Base-by-base conservation (phyloP, 306 rosid genomes). In the Nissolia schottii region DNA sequence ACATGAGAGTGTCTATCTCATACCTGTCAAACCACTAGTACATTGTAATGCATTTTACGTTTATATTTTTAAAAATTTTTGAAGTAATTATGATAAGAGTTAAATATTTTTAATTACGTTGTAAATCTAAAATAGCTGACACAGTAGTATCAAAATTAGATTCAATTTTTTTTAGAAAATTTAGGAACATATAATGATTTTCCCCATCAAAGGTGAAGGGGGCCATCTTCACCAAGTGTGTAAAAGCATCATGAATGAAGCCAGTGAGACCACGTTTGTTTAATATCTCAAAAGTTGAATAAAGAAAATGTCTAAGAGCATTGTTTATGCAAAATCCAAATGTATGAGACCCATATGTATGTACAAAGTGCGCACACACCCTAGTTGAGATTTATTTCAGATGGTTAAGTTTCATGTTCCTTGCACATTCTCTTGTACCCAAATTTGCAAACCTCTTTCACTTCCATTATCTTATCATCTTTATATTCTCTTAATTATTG, bases 201-300 rank as follows among this genome's bases (percentile, higher is more conserved):
- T 5, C 9, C 41, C 49, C 15, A 0, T 43, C 3, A 40, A 74
- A 70, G 67, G 20, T 29, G 40, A 63, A 56, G 65, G 7, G 20
- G 7, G 20, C 9, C 56, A 56, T 11, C 48, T 66, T 49, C 64
- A 31, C 77, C 67, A 64, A 53, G 70, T 23, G 77, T 48, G 28
- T 38, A 35, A 48, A 14, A 71, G 73, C 87, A 86, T 86, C 66
- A 78, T 70, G 18, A 57, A 76, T 74, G 89, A 74, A 80, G 63
- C 73, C 73, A 62, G 35, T 31, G 37, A 25, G 45, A 86, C 91
- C 95, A 88, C 90, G 86, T 86, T n/a, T 59, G 13, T 35, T 43
- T 51, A 67, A 41, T 28, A 31, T 48, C 49, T 56, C 32, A 32
- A 60, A 71, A 73, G 31, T 70, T 24, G 15, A n/a, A 9, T 37